Evolutionary conservation across 805 yeast species (phyloP).

Genomic region (Hanseniaspora guilliermondii): DNA sequence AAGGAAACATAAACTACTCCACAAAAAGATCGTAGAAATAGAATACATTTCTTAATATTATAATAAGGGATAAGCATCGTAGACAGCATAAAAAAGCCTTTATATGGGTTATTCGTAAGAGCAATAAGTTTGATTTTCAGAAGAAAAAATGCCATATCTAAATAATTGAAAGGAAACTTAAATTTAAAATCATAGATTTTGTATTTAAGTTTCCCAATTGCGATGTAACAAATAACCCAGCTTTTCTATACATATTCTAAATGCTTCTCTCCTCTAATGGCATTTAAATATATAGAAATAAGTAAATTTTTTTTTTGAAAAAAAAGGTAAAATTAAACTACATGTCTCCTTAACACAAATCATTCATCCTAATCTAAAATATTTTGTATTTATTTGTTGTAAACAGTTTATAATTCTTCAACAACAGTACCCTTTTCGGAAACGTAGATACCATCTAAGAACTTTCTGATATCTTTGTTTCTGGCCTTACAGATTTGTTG

Average conservation of each 20-base stretch:
- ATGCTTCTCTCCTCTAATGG: conserved; percentile 1
- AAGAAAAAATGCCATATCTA: conserved; percentile 3
- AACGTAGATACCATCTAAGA: conserved; percentile 99
- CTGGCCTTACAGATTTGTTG: conserved; percentile 97
- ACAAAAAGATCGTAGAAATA: neutral
- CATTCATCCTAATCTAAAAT: conserved; percentile 8
- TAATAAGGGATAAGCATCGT: neutral
- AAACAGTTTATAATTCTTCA: conserved; percentile 38
- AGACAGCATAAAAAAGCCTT: conserved; percentile 4
- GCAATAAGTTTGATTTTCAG: conserved; percentile 1
- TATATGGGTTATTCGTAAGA: conserved; percentile 6
- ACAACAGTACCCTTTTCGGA: conserved; percentile 85
- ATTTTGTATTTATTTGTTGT: neutral
- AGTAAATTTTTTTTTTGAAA: neutral
- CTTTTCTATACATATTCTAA: neutral
- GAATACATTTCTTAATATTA: neutral
- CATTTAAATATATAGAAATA: conserved; percentile 11
- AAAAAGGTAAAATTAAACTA: too few species aligned
- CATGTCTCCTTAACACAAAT: neutral
- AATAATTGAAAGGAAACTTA: neutral
- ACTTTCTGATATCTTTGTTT: conserved; percentile 99
- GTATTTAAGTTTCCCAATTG: neutral
- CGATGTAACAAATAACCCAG: conserved; percentile 11
- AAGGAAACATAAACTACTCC: neutral
- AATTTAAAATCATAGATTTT: neutral